A percentile compares a stretch with the other conserved stretches of the same genome.
phyloP scores from a whole-genome alignment of 441 rosid genomes.

The Theobroma grandiflorum region DNA sequence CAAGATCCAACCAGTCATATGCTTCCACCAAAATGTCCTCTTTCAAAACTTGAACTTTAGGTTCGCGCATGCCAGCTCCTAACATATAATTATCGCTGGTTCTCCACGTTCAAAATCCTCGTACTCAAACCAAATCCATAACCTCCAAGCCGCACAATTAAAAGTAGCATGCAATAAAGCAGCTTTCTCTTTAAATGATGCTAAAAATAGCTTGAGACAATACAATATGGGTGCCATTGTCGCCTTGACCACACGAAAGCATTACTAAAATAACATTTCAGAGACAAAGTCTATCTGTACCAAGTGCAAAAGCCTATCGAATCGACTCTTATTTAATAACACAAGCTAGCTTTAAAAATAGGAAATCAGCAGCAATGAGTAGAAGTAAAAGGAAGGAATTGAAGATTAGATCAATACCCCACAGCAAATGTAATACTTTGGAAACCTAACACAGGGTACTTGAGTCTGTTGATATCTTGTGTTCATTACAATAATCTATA shows the following conservation, averaged over 20 bases:
- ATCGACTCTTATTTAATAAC: conserved; percentile 31
- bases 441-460: conserved; percentile 36
- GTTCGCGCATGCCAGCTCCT: conserved; percentile 16
- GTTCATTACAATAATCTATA: conserved; percentile 41
- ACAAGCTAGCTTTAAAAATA: conserved; percentile 36
- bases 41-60: conserved; percentile 28
- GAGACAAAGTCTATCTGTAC: conserved; percentile 45
- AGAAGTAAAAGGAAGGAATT: conserved; percentile 21
- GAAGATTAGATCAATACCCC: conserved; percentile 25
- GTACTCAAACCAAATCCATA: conserved; percentile 33
- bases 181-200: conserved; percentile 35
- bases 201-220: conserved; percentile 39
- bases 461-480: conserved; percentile 34
- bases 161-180: conserved; percentile 27
- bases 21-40: conserved; percentile 9
- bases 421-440: conserved; percentile 38
- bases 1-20: conserved; percentile 14
- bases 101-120: conserved; percentile 22
- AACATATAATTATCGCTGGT: conserved; percentile 17
- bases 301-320: conserved; percentile 32
- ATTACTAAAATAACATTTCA: conserved; percentile 29
- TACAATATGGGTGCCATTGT: conserved; percentile 17
- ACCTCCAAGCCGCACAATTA: conserved; percentile 30
- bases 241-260: conserved; percentile 30
- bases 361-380: conserved; percentile 31